These are phyloP conservation scores for Cryptosporidium tyzzeri DNA, from an alignment of 169 alveolate genomes.

Conservation along the genomic window DNA sequence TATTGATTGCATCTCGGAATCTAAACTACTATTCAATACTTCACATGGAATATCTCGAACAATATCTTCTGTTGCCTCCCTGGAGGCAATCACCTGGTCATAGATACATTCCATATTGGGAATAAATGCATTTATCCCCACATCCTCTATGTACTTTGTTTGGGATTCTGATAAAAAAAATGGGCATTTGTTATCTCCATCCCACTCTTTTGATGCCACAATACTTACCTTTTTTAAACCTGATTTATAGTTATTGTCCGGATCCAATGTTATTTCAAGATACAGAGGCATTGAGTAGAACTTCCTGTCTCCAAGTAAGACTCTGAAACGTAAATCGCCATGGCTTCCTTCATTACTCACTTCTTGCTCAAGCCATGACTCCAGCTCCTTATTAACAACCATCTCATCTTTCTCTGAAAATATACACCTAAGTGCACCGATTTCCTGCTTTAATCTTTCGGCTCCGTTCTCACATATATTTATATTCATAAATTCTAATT, in stretches of 20 bases:
- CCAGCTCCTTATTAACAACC: neutral
- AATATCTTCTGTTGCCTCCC: constrained; percentile 39
- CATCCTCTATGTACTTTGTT: neutral
- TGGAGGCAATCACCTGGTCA: constrained; percentile 54
- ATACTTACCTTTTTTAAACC: constrained; percentile 12
- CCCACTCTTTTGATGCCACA: neutral
- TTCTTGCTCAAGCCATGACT: constrained; percentile 10
- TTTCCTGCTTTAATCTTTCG: constrained; percentile 28
- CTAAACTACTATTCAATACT: neutral
- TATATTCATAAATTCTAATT: neutral
- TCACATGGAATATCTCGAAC: constrained; percentile 37
- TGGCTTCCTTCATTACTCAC: neutral
- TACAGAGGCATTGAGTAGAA: constrained; percentile 37
- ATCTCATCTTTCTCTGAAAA: constrained; percentile 32
- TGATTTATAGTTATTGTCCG: constrained; percentile 8
- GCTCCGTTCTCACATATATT: neutral
- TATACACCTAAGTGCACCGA: constrained; percentile 44
- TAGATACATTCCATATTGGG: constrained; percentile 44
- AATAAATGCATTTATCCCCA: constrained; percentile 22
- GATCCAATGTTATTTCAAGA: constrained; percentile 31
- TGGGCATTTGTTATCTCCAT: neutral
- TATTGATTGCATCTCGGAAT: neutral
- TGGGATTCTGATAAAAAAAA: constrained; percentile 67
- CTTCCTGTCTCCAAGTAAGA: constrained; percentile 5
- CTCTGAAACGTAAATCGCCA: neutral